These are phyloP conservation scores for Ophiosphaerella narmari DNA, from an alignment of 2,329 filamentous ascomycete species.

Conservation along the genomic window DNA sequence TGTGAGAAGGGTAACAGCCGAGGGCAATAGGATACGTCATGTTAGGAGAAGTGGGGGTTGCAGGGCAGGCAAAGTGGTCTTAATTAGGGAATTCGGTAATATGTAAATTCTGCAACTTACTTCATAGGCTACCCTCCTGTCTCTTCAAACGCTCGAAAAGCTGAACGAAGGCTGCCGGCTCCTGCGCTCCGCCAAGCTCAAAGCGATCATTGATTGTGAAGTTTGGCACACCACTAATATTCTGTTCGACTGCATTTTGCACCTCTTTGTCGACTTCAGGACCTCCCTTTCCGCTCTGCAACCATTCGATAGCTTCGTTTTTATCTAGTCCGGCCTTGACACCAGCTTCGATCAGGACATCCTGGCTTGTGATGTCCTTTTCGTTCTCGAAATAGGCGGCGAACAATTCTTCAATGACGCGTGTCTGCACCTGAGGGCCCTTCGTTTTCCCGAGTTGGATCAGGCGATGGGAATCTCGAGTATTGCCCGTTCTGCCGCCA, in stretches of 20 bases:
- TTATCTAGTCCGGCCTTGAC: conserved; percentile 51
- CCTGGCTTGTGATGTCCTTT: conserved; percentile 51
- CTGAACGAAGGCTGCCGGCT: conserved; percentile 67
- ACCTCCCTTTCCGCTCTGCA: conserved; percentile 51
- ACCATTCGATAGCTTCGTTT: conserved; percentile 50
- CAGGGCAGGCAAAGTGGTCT: not conserved
- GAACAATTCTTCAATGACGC: conserved; percentile 48
- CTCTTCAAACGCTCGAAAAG: conserved; percentile 66
- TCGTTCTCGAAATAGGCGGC: conserved; percentile 54
- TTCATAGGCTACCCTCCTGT: conserved; percentile 34
- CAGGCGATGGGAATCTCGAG: conserved; percentile 74
- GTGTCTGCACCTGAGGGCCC: conserved; percentile 53
- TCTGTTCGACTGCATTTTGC: conserved; percentile 50
- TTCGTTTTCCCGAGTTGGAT: conserved; percentile 70
- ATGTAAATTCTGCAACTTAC: not conserved
- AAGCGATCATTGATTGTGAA: conserved; percentile 73
- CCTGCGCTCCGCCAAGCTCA: conserved; percentile 73
- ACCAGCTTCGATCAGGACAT: conserved; percentile 48
- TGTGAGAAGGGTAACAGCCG: not conserved
- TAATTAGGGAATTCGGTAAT: not conserved
- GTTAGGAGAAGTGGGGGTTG: no score
- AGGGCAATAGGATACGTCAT: not conserved
- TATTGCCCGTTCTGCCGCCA: conserved; percentile 73
- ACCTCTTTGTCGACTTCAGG: conserved; percentile 54
- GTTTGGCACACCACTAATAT: conserved; percentile 72